Evolutionary conservation across 192 early-diverging fungal genomes (phyloP).

Genomic region (Jimgerdemannia flammicorona): DNA sequence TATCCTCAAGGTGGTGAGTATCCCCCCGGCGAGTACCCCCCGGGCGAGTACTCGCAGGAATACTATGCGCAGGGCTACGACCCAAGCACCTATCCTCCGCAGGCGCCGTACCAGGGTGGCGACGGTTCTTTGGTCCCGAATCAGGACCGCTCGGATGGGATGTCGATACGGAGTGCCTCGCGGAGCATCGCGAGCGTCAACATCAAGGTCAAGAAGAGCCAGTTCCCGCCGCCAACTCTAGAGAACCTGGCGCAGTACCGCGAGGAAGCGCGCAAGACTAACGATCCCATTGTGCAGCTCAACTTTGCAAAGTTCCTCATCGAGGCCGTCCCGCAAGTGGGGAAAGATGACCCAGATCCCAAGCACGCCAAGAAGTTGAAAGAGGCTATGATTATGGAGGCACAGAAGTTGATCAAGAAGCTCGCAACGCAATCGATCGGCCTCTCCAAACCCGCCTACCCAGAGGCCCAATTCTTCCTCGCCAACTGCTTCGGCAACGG

Average conservation of each 20-base stretch:
- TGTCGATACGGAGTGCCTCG: not conserved
- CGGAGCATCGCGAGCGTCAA: slow-evolving; percentile 1
- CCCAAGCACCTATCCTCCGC: slow-evolving; percentile 3
- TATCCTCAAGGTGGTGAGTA: slow-evolving; percentile 24
- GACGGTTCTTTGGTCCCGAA: slow-evolving; percentile 22
- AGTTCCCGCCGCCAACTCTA: slow-evolving; percentile 25
- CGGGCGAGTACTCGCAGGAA: slow-evolving; percentile 9
- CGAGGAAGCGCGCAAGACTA: slow-evolving; percentile 43
- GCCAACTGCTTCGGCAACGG: slow-evolving; percentile 90
- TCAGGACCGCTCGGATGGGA: slow-evolving; percentile 1
- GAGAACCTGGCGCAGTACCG: slow-evolving; percentile 38
- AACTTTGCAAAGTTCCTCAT: slow-evolving; percentile 88
- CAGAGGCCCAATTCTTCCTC: slow-evolving; percentile 92
- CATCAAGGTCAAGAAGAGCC: slow-evolving; percentile 1
- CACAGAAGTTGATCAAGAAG: slow-evolving; percentile 82
- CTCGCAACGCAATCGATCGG: slow-evolving; percentile 71
- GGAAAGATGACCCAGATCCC: slow-evolving; percentile 57
- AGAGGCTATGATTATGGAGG: slow-evolving; percentile 73
- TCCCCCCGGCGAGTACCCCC: not conserved
- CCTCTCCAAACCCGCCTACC: slow-evolving; percentile 65
- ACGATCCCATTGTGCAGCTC: slow-evolving; percentile 74
- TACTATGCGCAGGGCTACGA: slow-evolving; percentile 12
- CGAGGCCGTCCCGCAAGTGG: slow-evolving; percentile 66
- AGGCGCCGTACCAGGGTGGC: not conserved
- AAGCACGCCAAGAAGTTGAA: slow-evolving; percentile 69